Evolutionary conservation across 192 early-diverging fungal species (phyloP), one percentile per base, ranked within the genome.

Genomic region (Spinellus fusiger): DNA sequence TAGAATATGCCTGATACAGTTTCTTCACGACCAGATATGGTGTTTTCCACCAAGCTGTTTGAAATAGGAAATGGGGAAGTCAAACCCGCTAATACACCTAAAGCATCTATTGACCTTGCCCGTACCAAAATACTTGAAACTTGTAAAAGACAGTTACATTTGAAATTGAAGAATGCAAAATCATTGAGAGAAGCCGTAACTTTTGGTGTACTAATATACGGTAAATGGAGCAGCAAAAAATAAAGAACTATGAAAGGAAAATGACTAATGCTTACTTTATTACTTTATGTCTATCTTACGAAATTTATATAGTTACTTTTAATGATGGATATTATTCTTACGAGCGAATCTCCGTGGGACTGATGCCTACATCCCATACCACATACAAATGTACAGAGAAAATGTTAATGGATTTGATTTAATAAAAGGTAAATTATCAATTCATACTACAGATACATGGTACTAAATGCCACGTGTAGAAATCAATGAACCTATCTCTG

Each of bases 241-340:
- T n/a, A 37, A 37, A 37, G 5, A 37, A 37, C 35, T 37, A 37
- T 37, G 6, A 6, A 28, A 33, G 9, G 29, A 54, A 54, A 56
- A 18, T 18, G 13, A 26, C 55, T 56, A 56, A 56, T 56, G 25
- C 28, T 56, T 22, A 23, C 25, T 25, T 16, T 56, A 23, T 37
- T 27, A 3, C 4, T 44, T 56, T 56, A 56, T 34, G 55, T 27
- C 37, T 56, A 13, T 56, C 18, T 5, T 56, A 56, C 28, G 55
- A 56, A 22, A 56, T 15, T 15, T 56, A 23, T 56, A 15, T 44
- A 22, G 55, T 44, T 44, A 23, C 55, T 4, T 56, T 56, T 46
- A 44, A 22, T 44, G 38, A 56, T 15, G 55, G 55, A 38, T 56
- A 56, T 56, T 56, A 56, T 56, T 38, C 55, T 10, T 44, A 48